Conservation (phyloP, 2,329 filamentous ascomycete genomes). For the Epichloe baconii region DNA sequence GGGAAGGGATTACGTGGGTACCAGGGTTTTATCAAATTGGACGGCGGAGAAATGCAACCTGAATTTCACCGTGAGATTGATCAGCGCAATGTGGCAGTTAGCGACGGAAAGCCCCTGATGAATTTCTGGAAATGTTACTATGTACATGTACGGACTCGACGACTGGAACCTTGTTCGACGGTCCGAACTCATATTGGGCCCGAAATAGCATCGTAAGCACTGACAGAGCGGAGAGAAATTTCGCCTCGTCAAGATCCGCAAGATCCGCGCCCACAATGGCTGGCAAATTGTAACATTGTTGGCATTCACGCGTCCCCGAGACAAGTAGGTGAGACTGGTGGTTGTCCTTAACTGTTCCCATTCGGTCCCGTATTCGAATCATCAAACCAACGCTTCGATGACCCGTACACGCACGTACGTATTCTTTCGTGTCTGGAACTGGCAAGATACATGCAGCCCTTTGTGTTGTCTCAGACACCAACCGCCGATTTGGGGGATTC, state of each 20-base stretch:
- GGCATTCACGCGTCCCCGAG: background rate
- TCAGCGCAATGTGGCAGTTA: background rate
- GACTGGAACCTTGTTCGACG: background rate
- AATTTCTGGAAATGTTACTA: background rate
- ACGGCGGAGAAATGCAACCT: background rate
- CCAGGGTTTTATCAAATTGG: background rate
- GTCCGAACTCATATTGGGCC: background rate
- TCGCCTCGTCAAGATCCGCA: no score
- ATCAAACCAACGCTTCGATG: background rate
- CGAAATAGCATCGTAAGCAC: conserved; percentile 1
- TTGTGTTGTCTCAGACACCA: background rate
- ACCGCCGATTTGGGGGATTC: background rate
- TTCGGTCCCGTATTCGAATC: background rate
- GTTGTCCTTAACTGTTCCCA: background rate
- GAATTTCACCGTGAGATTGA: background rate
- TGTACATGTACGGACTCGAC: background rate
- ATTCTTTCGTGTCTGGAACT: background rate
- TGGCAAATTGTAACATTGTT: background rate
- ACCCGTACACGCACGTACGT: no score
- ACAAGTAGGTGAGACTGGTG: background rate
- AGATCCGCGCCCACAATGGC: no score
- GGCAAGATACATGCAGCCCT: background rate
- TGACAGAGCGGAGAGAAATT: no score
- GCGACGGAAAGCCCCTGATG: background rate
- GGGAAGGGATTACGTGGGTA: background rate